Evolutionary conservation across 2,329 filamentous ascomycete genomes (phyloP).

Genomic region (Fusarium sororula): DNA sequence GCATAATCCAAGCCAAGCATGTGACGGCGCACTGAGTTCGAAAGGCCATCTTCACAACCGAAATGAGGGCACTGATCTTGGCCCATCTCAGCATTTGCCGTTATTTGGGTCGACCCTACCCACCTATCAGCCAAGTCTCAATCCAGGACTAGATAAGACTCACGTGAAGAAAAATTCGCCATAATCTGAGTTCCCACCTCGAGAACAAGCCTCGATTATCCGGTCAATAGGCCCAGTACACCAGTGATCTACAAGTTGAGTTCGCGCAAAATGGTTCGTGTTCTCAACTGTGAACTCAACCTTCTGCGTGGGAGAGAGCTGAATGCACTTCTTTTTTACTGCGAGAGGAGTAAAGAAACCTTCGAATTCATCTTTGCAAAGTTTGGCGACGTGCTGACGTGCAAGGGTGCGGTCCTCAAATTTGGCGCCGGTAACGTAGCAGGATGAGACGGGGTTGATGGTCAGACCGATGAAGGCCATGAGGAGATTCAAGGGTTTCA

Average conservation of each 20-base stretch:
- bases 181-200: background rate
- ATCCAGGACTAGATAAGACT: background rate
- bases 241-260: no score
- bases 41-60: background rate
- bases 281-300: background rate
- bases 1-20: background rate
- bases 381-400: background rate
- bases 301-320: background rate
- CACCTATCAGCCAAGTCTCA: background rate
- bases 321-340: background rate
- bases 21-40: background rate
- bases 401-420: background rate
- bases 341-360: background rate
- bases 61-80: background rate
- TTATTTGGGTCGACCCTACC: background rate
- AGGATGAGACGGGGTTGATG: background rate
- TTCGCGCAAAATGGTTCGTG: rapidly evolving
- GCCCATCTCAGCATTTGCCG: background rate
- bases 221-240: no score
- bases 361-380: background rate
- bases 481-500: background rate
- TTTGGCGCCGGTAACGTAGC: background rate
- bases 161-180: background rate
- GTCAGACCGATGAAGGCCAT: background rate
- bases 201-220: no score